Conservation (phyloP, 176 grass and related monocot species). For the Triticum aestivum region IWGSC_CS_RefSeq_v2.1 NC_057813.1:710111001-710111500, state of each 20-base stretch:
- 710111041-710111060: background rate
- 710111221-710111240: conserved; percentile 33
- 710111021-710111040: background rate
- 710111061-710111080: background rate
- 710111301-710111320: background rate
- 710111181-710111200: background rate
- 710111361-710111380: no score
- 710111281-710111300: conserved; percentile 30
- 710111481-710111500: background rate
- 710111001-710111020: background rate
- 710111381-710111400: background rate
- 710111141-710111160: conserved; percentile 47
- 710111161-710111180: background rate
- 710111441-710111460: background rate
- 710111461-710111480: background rate
- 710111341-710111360: background rate
- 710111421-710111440: conserved; percentile 20
- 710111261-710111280: background rate
- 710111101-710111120: background rate
- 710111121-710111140: background rate
- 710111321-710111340: background rate
- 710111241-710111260: conserved; percentile 29
- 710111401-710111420: background rate
- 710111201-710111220: conserved; percentile 36
- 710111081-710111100: conserved; percentile 2